Evolutionary conservation across 305 asterid genomes (phyloP).

Genomic region (Fraxinus floribunda): DNA sequence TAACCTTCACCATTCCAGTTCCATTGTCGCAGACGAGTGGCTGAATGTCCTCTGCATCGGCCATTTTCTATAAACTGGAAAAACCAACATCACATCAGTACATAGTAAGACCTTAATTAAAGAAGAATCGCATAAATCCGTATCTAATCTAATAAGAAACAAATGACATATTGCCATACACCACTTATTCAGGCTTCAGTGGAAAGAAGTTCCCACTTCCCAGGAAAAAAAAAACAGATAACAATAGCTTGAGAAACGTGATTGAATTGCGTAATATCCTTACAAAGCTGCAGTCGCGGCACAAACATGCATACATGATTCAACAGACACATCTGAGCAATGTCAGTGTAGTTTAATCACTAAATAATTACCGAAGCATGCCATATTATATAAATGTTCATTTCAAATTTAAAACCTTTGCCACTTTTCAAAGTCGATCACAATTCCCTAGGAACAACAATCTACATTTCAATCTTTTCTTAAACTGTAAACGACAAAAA

Average conservation of each 20-base stretch:
- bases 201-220: neutral
- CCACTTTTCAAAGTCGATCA: neutral
- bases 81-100: neutral
- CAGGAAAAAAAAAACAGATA: neutral
- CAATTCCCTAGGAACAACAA: neutral
- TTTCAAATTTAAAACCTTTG: neutral
- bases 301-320: neutral
- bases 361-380: neutral
- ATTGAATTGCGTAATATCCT: neutral
- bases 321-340: neutral
- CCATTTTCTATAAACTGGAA: slow-evolving; percentile 46
- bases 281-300: neutral
- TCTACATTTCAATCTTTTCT: neutral
- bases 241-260: neutral
- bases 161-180: neutral
- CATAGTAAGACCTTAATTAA: neutral
- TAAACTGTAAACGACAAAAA: neutral
- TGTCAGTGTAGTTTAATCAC: neutral
- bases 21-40: slow-evolving; percentile 68
- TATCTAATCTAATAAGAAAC: neutral
- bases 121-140: neutral
- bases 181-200: neutral
- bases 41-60: slow-evolving; percentile 61
- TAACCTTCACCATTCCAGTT: slow-evolving; percentile 64
- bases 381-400: neutral